These are phyloP conservation scores for Nothopassalora personata DNA, from an alignment of 2,329 filamentous ascomycete genomes.

Conservation along the genomic window DNA sequence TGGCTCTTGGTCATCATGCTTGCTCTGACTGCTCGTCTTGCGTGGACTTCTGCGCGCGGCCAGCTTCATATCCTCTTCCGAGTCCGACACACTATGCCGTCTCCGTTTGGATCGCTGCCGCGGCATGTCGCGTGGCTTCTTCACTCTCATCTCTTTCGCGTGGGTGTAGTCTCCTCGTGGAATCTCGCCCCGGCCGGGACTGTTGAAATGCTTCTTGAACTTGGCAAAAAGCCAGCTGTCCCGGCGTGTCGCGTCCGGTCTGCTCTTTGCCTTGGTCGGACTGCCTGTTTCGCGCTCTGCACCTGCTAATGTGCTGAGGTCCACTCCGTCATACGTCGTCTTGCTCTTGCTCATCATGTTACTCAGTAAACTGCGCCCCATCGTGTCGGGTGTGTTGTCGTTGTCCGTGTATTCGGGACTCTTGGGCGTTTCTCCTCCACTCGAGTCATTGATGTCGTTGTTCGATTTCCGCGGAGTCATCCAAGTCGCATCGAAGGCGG, in stretches of 20 bases:
- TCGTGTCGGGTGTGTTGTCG: constrained; percentile 28
- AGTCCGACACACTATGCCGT: constrained; percentile 31
- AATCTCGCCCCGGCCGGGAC: constrained; percentile 38
- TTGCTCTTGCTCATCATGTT: constrained; percentile 1
- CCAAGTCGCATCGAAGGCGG: constrained; percentile 32
- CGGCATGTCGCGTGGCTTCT: constrained; percentile 26
- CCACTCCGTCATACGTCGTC: constrained; percentile 1
- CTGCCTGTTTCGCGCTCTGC: constrained; percentile 23
- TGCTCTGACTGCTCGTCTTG: constrained; percentile 23
- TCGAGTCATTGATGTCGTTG: constrained; percentile 40
- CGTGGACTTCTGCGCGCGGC: constrained; percentile 16
- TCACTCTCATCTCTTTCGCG: constrained; percentile 36
- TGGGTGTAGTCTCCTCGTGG: constrained; percentile 30
- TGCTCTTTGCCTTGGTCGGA: constrained; percentile 32
- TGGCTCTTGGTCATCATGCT: constrained; percentile 9
- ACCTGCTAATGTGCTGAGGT: constrained; percentile 13
- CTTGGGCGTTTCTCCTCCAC: constrained; percentile 46
- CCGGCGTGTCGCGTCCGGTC: constrained; percentile 18
- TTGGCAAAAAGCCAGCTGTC: constrained; percentile 25
- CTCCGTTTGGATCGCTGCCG: constrained; percentile 24
- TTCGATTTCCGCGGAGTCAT: constrained; percentile 35
- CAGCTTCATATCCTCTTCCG: constrained; percentile 27
- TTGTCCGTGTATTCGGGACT: constrained; percentile 37
- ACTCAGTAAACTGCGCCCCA: constrained; percentile 20
- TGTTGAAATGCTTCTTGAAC: constrained; percentile 30